Evolutionary conservation across 1,284 basidiomycete genomes (phyloP), one percentile per base, ranked within the genome.

Genomic region (Puccinia triticina): DNA sequence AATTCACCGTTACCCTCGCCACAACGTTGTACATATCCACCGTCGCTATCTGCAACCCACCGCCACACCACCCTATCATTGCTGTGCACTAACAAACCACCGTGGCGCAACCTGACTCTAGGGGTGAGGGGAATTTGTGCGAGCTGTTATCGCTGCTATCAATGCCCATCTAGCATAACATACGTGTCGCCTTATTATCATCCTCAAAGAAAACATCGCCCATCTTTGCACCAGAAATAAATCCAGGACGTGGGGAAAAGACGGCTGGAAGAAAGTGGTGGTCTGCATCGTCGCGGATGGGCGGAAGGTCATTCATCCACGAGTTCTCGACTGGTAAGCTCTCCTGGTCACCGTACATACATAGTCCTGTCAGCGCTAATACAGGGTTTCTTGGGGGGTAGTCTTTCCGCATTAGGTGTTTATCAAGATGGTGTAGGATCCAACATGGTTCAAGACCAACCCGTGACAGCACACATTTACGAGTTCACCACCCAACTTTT

Each of bases 241-340:
- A 85, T 96, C 94, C 16, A 91, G 94, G 83, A 96, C 94, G 0
- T 99, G 96, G 97, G 96, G 96, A 3, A 91, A 92, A 10, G 94
- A 98, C 80, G 93, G 94, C 0, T 99, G 96, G 96, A 94, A 98
- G 87, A 98, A 97, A 91, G 94, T 97, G 26, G 95, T 97, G 2
- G 93, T 98, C 2, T 96, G 94, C 86, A 97, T 99, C 84, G 93
- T 99, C 48, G 93, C 95, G 0, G 96, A 99, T 86, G 97, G 96
- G 0, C 92, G 97, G 34, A 93, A 93, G 86, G 93, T 94, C 84
- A 89, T 98, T 43, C 94, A 98, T 86, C 95, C 96, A 8, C 92
- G 96, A 7, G 95, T 98, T 0, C 90, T 98, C 10, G 96, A 98
- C 87, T 96, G 94, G 85, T 90, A 88, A 3, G 89, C 89, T 0